Conservation (phyloP, 805 yeast genomes). For the Kluyveromyces starmeri region DNA sequence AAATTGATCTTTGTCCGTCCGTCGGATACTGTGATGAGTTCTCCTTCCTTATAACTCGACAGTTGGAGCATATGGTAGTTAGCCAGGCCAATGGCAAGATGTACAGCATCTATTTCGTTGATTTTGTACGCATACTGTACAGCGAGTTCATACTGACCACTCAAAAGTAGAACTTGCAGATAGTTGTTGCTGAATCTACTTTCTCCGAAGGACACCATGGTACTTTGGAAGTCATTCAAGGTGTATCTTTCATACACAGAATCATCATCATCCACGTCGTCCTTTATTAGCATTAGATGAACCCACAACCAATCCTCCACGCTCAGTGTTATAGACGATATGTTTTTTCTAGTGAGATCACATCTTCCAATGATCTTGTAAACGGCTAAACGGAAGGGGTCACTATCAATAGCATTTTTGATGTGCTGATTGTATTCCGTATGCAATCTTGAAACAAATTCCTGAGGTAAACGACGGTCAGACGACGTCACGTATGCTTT, state of each 20-base stretch:
- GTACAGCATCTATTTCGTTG: slow-evolving; percentile 81
- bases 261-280: slow-evolving; percentile 38
- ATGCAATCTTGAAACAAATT: slow-evolving; percentile 58
- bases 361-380: slow-evolving; percentile 93
- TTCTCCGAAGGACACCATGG: slow-evolving; percentile 63
- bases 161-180: slow-evolving; percentile 60
- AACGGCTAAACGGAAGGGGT: slow-evolving; percentile 84
- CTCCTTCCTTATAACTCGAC: slow-evolving; percentile 30
- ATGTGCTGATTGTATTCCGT: slow-evolving; percentile 81
- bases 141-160: slow-evolving; percentile 78
- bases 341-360: slow-evolving; percentile 53
- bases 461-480: slow-evolving; percentile 51
- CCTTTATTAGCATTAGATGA: slow-evolving; percentile 69
- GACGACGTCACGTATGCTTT: slow-evolving; percentile 54
- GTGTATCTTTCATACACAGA: slow-evolving; percentile 65
- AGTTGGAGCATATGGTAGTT: slow-evolving; percentile 62
- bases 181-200: slow-evolving; percentile 63
- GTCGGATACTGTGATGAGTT: slow-evolving; percentile 30
- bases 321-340: slow-evolving; percentile 65
- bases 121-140: slow-evolving; percentile 44
- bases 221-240: slow-evolving; percentile 63
- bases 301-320: slow-evolving; percentile 97
- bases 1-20: slow-evolving; percentile 35
- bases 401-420: slow-evolving; percentile 57
- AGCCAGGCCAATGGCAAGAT: slow-evolving; percentile 72